Conservation (phyloP, 2,329 filamentous ascomycete species). For the Nemania sp. region DNA sequence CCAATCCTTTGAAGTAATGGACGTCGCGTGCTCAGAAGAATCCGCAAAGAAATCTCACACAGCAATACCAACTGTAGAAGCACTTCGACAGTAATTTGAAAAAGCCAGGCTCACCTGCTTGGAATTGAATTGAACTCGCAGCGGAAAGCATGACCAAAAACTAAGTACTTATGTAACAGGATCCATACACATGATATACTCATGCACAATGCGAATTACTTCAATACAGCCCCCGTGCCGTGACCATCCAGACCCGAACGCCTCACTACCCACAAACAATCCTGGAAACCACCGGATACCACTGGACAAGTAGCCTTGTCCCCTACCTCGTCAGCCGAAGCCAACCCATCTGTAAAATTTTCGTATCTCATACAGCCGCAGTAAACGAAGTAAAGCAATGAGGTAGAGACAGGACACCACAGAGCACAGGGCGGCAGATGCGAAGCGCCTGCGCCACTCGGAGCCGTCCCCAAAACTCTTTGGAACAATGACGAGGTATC, state of each 20-base stretch:
- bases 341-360: conserved; percentile 23
- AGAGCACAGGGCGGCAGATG: background rate
- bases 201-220: conserved; percentile 17
- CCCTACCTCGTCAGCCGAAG: conserved; percentile 15
- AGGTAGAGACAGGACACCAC: conserved; percentile 5
- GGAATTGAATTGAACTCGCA: no score
- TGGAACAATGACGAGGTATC: conserved; percentile 15
- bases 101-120: no score
- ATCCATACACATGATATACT: background rate
- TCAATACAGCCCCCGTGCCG: conserved; percentile 11
- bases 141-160: no score
- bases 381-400: conserved; percentile 19
- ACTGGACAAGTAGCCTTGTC: conserved; percentile 13
- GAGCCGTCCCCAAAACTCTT: conserved; percentile 4
- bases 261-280: conserved; percentile 23
- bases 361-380: conserved; percentile 38
- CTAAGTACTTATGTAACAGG: background rate
- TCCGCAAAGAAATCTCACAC: no score
- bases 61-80: no score
- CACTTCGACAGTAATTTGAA: no score
- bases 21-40: no score
- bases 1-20: no score
- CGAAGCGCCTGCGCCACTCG: conserved; percentile 1
- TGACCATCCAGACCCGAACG: conserved; percentile 28
- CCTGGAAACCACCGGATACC: background rate